A percentile compares a stretch with the other conserved stretches of the same genome.
Evolutionary conservation across 225 moss, liverwort and hornwort species (phyloP).

Genomic region (Straminergon stramineum): DNA sequence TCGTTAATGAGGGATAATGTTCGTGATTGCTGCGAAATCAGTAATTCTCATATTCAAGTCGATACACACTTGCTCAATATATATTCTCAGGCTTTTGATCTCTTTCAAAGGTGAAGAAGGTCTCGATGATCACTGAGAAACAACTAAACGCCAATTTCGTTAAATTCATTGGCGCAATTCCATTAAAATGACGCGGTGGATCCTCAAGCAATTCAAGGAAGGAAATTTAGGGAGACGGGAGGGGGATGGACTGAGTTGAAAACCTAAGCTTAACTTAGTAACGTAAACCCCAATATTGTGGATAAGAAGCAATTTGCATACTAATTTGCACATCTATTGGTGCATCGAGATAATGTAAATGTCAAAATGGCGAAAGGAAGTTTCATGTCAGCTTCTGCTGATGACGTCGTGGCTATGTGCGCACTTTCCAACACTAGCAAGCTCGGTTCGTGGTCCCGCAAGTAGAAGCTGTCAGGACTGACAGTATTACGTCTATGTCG

Average conservation of each 20-base stretch:
- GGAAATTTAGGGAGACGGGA: neutral
- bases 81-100: neutral
- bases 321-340: neutral
- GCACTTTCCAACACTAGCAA: neutral
- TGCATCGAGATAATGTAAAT: neutral
- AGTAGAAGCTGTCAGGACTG: constrained; percentile 1
- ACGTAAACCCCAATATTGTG: neutral
- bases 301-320: neutral
- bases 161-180: neutral
- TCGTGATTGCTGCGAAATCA: neutral
- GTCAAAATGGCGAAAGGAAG: neutral
- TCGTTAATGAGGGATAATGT: neutral
- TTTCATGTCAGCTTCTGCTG: neutral
- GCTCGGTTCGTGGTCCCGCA: neutral
- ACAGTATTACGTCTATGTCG: neutral
- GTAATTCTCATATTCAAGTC: neutral
- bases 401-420: neutral
- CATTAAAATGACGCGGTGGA: neutral
- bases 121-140: neutral
- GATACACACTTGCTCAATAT: neutral
- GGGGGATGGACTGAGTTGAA: neutral
- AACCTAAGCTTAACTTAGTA: too few species aligned
- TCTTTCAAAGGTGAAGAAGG: neutral
- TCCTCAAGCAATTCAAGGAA: neutral
- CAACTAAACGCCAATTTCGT: too few species aligned